Conservation (phyloP, 352 stramenopile species). For the Globisporangium megalacanthum region DNA sequence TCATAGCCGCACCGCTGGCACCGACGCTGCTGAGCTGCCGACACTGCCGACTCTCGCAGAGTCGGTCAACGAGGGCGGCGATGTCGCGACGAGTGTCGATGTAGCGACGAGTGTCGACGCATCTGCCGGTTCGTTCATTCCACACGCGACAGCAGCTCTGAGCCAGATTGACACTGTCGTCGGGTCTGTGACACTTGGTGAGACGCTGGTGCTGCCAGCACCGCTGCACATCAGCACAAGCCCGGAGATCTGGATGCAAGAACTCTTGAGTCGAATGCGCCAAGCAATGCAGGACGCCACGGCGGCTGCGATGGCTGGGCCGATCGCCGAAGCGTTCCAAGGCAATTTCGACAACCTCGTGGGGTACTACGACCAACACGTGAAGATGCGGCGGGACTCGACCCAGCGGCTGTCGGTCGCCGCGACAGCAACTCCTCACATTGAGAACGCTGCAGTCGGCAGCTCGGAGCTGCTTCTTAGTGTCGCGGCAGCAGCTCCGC, state of each 20-base stretch:
- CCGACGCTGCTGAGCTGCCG: background rate
- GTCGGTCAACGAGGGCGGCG: conserved; percentile 9
- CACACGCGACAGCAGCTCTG: background rate
- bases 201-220: conserved; percentile 28
- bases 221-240: conserved; percentile 34
- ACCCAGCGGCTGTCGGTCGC: background rate
- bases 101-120: background rate
- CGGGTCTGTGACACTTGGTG: conserved; percentile 16
- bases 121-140: background rate
- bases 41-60: conserved; percentile 9
- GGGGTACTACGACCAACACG: conserved; percentile 11
- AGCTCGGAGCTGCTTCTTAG: background rate
- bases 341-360: conserved; percentile 37
- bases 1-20: background rate
- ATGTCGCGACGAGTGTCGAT: background rate
- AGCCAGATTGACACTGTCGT: conserved; percentile 40
- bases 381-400: conserved; percentile 5
- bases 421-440: background rate
- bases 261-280: conserved; percentile 36
- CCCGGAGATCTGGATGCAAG: conserved; percentile 65
- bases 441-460: background rate
- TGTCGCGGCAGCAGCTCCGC: background rate
- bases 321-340: conserved; percentile 34
- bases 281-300: conserved; percentile 32
- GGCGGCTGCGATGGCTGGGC: conserved; percentile 22